Base-by-base conservation (phyloP, 2,329 filamentous ascomycete genomes). In the Botryosphaeria dothidea region DNA sequence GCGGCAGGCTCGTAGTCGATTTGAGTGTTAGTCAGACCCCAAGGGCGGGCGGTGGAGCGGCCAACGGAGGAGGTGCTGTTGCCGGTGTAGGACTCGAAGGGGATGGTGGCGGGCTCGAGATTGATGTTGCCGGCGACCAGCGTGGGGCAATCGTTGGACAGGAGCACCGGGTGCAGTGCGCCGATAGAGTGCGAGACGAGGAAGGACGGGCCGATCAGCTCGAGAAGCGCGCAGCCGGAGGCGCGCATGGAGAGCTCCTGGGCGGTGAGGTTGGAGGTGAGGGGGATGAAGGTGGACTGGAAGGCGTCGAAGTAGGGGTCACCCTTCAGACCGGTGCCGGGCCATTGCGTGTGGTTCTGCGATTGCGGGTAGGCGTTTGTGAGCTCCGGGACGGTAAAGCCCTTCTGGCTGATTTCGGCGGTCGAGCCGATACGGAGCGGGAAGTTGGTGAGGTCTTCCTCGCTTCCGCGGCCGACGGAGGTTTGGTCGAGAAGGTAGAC, bases 231-330 rank as follows among this genome's bases (percentile, higher is more conserved):
- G 49, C 64, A 66, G 48, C 64, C 64, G 3, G 58, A 56, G 13
- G 70, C 67, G 48, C 54, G 63, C 63, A 65, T 65, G 13, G 63
- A 49, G 11, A 68, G 68, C 54, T 71, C 69, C 31, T 70, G 67
- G 15, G 67, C 66, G 15, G 65, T 64, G 25, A 67, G 67, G 19
- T 67, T 69, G 17, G 68, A 67, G 29, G 69, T 69, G 51, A 65
- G 46, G 34, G 63, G 63, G n/a, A 65, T 23, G 31, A 65, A 43
- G 23, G 45, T 51, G 13, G 63, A 68, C 68, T 79, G 82, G 69
- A 85, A 85, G 1, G 74, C 75, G 65, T 83, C 79, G 68, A 88
- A 87, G 21, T 75, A 71, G 0, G 77, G 68, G 67, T 87, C 84
- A 2, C 81, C 81, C 69, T 68, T 65, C 9, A 64, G 58, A 1